These are phyloP conservation scores for Phytopythium delawarense DNA, from an alignment of 352 stramenopile species.

Conservation along the genomic window DNA sequence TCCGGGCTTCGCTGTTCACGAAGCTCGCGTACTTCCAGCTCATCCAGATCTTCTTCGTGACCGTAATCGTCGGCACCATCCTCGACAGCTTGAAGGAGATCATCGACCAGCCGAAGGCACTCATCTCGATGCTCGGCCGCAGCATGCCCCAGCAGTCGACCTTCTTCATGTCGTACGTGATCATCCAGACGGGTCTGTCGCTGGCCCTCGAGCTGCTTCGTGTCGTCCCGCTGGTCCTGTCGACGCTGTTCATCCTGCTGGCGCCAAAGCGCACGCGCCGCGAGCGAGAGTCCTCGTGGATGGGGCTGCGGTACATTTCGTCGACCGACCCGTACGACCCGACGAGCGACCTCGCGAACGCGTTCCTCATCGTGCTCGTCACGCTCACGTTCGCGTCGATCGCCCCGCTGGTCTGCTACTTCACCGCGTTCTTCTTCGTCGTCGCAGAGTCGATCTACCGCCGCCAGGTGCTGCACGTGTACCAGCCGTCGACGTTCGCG, in stretches of 20 bases:
- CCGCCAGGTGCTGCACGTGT: slow-evolving; percentile 68
- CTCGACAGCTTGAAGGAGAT: slow-evolving; percentile 72
- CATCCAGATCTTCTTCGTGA: slow-evolving; percentile 83
- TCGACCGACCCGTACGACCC: slow-evolving; percentile 60
- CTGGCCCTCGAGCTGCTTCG: slow-evolving; percentile 61
- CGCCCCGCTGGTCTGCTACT: slow-evolving; percentile 73
- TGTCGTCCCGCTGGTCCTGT: slow-evolving; percentile 45
- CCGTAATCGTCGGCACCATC: slow-evolving; percentile 69
- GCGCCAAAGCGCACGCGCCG: slow-evolving; percentile 59
- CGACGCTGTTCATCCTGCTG: slow-evolving; percentile 42
- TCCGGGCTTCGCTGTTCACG: slow-evolving; percentile 59
- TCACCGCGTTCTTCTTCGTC: slow-evolving; percentile 69
- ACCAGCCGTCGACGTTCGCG: slow-evolving; percentile 45
- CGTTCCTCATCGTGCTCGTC: slow-evolving; percentile 66
- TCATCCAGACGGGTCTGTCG: slow-evolving; percentile 59
- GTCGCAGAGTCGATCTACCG: slow-evolving; percentile 66
- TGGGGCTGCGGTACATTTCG: slow-evolving; percentile 44
- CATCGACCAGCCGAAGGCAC: slow-evolving; percentile 57
- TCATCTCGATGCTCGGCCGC: slow-evolving; percentile 66
- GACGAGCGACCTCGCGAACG: slow-evolving; percentile 49
- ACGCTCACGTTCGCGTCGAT: slow-evolving; percentile 79
- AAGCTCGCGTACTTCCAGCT: slow-evolving; percentile 83
- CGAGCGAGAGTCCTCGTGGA: slow-evolving; percentile 49
- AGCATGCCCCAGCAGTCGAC: slow-evolving; percentile 82
- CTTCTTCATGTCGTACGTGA: slow-evolving; percentile 83